phyloP scores from a whole-genome alignment of 805 yeast species.

The Monosporozyma solicola region DNA sequence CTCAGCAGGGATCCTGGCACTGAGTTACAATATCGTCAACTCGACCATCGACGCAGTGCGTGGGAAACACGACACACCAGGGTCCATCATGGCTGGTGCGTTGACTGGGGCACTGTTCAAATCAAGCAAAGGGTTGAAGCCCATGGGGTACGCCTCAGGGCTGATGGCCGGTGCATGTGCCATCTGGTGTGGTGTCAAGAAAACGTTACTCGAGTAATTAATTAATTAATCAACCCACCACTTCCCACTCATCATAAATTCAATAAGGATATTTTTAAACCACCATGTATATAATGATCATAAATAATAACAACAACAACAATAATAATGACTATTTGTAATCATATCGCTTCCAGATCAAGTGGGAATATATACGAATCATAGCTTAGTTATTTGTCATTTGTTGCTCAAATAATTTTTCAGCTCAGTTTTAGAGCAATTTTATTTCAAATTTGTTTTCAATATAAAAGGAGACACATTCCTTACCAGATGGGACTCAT shows the following conservation, averaged over 20 bases:
- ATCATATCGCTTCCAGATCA: background rate
- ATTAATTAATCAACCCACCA: background rate
- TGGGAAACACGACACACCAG: slow-evolving; percentile 80
- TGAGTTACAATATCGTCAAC: slow-evolving; percentile 79
- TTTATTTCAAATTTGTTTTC: too few relatives aligned
- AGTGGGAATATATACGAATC: too few relatives aligned
- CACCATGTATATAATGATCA: background rate
- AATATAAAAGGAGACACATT: too few relatives aligned
- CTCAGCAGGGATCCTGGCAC: slow-evolving; percentile 87
- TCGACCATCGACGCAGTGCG: slow-evolving; percentile 69
- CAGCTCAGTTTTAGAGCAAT: too few relatives aligned
- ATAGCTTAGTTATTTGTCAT: too few relatives aligned
- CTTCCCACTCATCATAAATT: background rate
- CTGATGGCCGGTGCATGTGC: slow-evolving; percentile 86
- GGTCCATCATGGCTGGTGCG: slow-evolving; percentile 84
- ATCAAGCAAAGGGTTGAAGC: slow-evolving; percentile 74
- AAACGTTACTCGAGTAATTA: background rate
- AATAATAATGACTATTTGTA: too few relatives aligned
- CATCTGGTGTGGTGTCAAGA: slow-evolving; percentile 81
- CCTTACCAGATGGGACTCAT: too few relatives aligned
- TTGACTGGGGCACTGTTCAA: slow-evolving; percentile 87
- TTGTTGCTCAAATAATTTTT: too few relatives aligned
- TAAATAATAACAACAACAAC: too few relatives aligned
- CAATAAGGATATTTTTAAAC: background rate
- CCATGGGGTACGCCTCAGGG: slow-evolving; percentile 80